Evolutionary conservation across 2,329 filamentous ascomycete species (phyloP), one percentile per base, ranked within the genome.

Genomic region (Botrytis squamosa): DNA sequence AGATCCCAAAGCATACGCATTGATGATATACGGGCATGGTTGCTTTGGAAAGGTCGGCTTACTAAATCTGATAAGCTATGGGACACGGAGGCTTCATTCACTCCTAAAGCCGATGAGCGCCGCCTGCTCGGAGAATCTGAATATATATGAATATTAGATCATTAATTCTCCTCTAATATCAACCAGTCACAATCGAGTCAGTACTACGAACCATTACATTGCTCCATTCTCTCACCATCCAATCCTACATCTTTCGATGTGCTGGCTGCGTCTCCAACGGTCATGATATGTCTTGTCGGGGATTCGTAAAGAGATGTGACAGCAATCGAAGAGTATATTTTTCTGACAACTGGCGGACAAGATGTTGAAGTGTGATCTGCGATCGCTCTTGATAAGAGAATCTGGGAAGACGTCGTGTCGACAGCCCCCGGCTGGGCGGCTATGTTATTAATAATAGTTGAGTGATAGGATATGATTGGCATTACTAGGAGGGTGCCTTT

Each of bases 351-450:
- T 42, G 25, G 60, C 5, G 46, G 44, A 44, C 25, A 38, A 38
- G 36, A 40, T 9, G 36, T 76, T 46, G 81, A 57, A 33, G 6
- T 29, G n/a, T 57, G 80, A 44, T 78, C 81, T 60, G 84, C 84
- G 74, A 85, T 83, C 71, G 82, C 84, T 71, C 84, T 78, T 38
- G 84, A 86, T 68, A 86, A 81, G 72, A 85, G 80, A 52, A 86
- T 85, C 74, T 85, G 82, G 65, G 84, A 85, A 82, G 85, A 84
- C 84, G 84, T 85, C 42, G 77, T 84, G 77, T 75, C 73, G 75
- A 70, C 70, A 62, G 77, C 75, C 77, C 75, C 78, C 73, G 57
- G 29, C 5, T 44, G 52, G 76, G 77, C 77, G 76, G 75, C 77
- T 57, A 74, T 38, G 33, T 75, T 60, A 55, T 57, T 63, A 49